Percentiles rank a stretch among this genome's conserved stretches.
Evolutionary conservation across 148 eudicot genomes (phyloP).

Genomic region (Diospyros kaki): DNA sequence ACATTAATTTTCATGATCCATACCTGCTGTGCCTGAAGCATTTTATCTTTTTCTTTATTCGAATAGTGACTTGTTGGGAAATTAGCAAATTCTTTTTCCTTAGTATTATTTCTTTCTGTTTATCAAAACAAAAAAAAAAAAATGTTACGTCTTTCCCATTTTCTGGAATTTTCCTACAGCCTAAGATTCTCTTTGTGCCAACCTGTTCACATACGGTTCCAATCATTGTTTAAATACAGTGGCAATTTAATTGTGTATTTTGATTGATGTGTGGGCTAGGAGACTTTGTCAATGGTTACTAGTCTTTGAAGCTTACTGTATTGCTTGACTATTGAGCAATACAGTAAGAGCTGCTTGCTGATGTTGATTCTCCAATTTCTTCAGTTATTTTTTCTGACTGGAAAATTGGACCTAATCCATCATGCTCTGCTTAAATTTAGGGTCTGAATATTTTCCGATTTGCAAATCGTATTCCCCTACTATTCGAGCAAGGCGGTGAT

Average conservation of each 20-base stretch:
- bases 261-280: not conserved
- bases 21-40: no score
- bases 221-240: not conserved
- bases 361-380: not conserved
- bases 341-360: not conserved
- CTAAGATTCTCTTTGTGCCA: no score
- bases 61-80: no score
- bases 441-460: conserved; percentile 94
- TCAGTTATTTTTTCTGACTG: not conserved
- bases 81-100: no score
- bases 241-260: not conserved
- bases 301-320: not conserved
- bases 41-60: no score
- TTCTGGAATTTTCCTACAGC: no score
- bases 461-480: conserved; percentile 97
- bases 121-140: no score
- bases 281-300: not conserved
- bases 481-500: conserved; percentile 99
- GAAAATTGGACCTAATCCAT: not conserved
- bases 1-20: no score
- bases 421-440: conserved; percentile 30
- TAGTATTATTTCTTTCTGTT: no score
- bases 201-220: no score
- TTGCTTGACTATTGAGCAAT: not conserved
- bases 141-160: no score